A percentile compares a stretch with the other conserved stretches of the same genome.
These are phyloP conservation scores for Steccherinum ochraceum DNA, from an alignment of 768 basidiomycete genomes.

Conservation along the genomic window DNA sequence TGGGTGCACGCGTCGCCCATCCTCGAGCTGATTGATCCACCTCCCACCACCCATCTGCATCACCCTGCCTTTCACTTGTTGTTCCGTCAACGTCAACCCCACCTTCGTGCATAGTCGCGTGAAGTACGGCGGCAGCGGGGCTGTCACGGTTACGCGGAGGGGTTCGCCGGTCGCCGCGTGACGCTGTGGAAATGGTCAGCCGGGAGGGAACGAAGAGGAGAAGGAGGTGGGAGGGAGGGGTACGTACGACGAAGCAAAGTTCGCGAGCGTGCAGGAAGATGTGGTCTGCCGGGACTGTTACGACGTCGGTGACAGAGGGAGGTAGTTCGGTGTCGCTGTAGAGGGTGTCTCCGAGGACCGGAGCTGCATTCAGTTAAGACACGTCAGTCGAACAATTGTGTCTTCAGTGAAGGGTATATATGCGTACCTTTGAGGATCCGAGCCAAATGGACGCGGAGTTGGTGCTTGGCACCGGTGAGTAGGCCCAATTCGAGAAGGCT, in stretches of 20 bases:
- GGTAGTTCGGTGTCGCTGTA: background rate
- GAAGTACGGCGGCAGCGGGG: background rate
- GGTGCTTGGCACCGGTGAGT: background rate
- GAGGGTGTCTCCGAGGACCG: background rate
- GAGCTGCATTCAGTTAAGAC: background rate
- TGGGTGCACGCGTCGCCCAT: no score
- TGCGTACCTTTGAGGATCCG: background rate
- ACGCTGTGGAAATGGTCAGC: no score
- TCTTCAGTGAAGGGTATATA: background rate
- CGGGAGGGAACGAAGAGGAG: background rate
- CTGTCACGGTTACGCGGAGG: background rate
- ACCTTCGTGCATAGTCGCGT: background rate
- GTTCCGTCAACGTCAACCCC: background rate
- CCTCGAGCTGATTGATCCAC: no score
- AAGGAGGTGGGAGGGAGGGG: background rate
- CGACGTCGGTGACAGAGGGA: background rate
- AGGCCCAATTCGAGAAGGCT: background rate
- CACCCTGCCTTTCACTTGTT: background rate
- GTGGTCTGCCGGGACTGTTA: background rate
- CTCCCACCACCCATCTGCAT: no score
- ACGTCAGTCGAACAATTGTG: background rate
- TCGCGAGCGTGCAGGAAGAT: background rate
- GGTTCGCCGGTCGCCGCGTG: background rate
- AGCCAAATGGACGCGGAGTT: background rate
- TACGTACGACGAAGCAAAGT: no score